Percentiles rank a stretch among this genome's conserved stretches.
phyloP scores from a whole-genome alignment of 2,329 filamentous ascomycete species.

The Arachnomyces sp. region DNA sequence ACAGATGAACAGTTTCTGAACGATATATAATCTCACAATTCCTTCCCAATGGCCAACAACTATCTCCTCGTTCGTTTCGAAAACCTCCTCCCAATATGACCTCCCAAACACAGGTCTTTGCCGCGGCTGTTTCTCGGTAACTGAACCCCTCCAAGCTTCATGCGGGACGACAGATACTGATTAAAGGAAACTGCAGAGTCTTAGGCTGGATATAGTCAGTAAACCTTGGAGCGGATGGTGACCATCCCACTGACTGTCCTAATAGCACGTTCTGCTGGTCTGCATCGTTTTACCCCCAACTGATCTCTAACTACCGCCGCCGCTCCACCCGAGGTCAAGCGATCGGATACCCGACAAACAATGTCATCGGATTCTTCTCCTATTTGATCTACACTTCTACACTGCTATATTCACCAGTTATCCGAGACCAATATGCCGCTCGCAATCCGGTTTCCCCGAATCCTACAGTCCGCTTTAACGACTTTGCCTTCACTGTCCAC shows the following conservation, averaged over 20 bases:
- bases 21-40: no score
- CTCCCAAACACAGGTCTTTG: constrained; percentile 27
- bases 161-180: constrained; percentile 11
- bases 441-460: constrained; percentile 64
- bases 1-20: no score
- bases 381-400: constrained; percentile 67
- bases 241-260: background rate
- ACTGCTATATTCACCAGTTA: constrained; percentile 69
- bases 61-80: background rate
- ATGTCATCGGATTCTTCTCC: constrained; percentile 52
- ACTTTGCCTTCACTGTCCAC: constrained; percentile 79
- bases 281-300: constrained; percentile 85
- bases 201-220: constrained; percentile 65
- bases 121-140: constrained; percentile 36
- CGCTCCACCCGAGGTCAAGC: constrained; percentile 74
- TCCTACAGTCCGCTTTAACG: constrained; percentile 82
- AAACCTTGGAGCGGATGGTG: background rate
- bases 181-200: constrained; percentile 38
- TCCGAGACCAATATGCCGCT: constrained; percentile 73
- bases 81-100: constrained; percentile 15
- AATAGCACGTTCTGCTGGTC: constrained; percentile 63
- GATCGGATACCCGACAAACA: constrained; percentile 75
- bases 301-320: constrained; percentile 67
- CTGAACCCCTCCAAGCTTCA: constrained; percentile 3
- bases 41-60: no score